phyloP scores from a whole-genome alignment of 176 grass and related monocot species.

The Olyra latifolia region DNA sequence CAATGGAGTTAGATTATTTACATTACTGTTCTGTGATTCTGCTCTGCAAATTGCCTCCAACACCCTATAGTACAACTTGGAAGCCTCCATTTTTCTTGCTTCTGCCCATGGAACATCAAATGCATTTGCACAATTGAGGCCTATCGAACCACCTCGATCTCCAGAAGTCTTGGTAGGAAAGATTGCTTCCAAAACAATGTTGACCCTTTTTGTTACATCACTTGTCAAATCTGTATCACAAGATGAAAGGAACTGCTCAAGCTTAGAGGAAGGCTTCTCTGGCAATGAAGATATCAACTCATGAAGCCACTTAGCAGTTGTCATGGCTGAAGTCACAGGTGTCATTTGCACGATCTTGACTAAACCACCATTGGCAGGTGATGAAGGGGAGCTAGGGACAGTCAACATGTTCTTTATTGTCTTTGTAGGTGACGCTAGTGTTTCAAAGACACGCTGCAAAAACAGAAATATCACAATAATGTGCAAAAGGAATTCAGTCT shows the following conservation, averaged over 20 bases:
- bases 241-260: conserved; percentile 70
- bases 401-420: conserved; percentile 68
- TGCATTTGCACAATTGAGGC: conserved; percentile 59
- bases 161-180: conserved; percentile 62
- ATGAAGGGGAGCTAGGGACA: conserved; percentile 73
- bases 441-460: conserved; percentile 80
- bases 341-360: conserved; percentile 75
- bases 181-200: conserved; percentile 85
- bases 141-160: conserved; percentile 46
- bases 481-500: conserved; percentile 14
- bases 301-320: conserved; percentile 91
- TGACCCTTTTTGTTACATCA: conserved; percentile 56
- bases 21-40: conserved; percentile 54
- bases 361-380: conserved; percentile 49
- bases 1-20: conserved; percentile 74
- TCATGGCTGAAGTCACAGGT: conserved; percentile 90
- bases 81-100: conserved; percentile 92
- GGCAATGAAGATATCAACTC: conserved; percentile 81
- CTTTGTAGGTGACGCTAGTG: conserved; percentile 69
- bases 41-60: conserved; percentile 78
- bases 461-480: conserved; percentile 19
- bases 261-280: conserved; percentile 68
- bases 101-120: conserved; percentile 78
- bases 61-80: conserved; percentile 88
- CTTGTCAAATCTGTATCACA: conserved; percentile 58